phyloP scores from a whole-genome alignment of 1,284 basidiomycete genomes.

The Porogramme epimiltina region DNA sequence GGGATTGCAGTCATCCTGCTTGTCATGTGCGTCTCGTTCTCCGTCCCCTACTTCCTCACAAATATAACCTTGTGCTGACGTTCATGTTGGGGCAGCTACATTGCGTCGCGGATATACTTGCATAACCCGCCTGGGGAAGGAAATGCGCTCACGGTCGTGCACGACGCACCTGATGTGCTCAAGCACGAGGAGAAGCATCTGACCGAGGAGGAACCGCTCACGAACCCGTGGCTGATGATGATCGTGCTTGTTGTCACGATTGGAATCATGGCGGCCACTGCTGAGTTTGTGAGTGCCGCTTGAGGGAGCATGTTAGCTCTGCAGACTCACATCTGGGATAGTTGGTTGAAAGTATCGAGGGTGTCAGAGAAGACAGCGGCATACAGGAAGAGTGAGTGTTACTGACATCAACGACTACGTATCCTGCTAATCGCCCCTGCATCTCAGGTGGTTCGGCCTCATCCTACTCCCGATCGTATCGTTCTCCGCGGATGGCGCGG shows the following conservation, averaged over 20 bases:
- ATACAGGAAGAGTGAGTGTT: constrained; percentile 51
- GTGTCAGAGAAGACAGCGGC: constrained; percentile 42
- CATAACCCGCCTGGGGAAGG: constrained; percentile 67
- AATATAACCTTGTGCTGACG: no score
- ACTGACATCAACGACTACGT: background rate
- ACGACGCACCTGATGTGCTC: constrained; percentile 45
- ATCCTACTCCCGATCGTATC: constrained; percentile 69
- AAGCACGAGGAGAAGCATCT: constrained; percentile 46
- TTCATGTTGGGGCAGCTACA: constrained; percentile 43
- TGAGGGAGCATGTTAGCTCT: no score
- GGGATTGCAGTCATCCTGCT: constrained; percentile 64
- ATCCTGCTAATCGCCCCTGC: no score
- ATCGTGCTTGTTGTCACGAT: constrained; percentile 51
- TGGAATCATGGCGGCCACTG: constrained; percentile 63
- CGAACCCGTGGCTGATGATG: constrained; percentile 62
- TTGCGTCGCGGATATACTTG: constrained; percentile 63
- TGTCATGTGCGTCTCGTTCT: constrained; percentile 46
- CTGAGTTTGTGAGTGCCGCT: constrained; percentile 56
- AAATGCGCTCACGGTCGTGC: constrained; percentile 43
- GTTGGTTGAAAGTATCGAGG: constrained; percentile 65
- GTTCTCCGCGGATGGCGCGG: constrained; percentile 65
- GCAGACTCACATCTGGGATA: no score
- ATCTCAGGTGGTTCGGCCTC: constrained; percentile 65
- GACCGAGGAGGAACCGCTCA: constrained; percentile 47
- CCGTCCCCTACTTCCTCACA: no score